Evolutionary conservation across 208 protist species (phyloP), one percentile per base, ranked within the genome.

Genomic region (Leishmania guyanensis): DNA sequence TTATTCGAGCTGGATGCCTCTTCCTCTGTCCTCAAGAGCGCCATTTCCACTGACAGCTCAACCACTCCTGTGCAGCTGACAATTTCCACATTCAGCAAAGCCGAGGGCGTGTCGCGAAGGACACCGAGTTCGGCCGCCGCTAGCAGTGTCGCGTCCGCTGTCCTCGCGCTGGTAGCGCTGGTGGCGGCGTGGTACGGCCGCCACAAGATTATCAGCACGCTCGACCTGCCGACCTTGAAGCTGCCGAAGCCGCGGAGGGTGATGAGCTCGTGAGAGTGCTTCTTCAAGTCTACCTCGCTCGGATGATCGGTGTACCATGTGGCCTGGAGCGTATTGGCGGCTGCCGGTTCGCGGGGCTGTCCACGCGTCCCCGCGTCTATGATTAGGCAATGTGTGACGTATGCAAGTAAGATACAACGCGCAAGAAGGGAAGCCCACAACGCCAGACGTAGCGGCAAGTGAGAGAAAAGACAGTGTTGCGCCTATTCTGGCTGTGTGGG

Each of bases 181-280:
- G 75, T 86, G 50, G 65, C 72, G 4, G 80, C 81, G 50, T 90
- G 86, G 83, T 64, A 78, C 22, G 81, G 81, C 22, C 90, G 92
- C 8, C 77, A 91, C 65, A 71, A 68, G 36, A 48, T 93, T 29
- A 60, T 91, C 70, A 72, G 75, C 8, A 16, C 86, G 26, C 79
- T 92, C 48, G 86, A 91, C 51, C 50, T 91, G 39, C 81, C 83
- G 12, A 66, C 53, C 16, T 33, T 89, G 29, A 90, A 89, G 84
- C 48, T 86, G 3, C 90, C 89, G 22, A 92, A 90, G 82, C 83
- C 56, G 64, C 86, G 85, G 58, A 87, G 81, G 60, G 72, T 92
- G 74, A 84, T 93, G 83, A 58, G 39, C 54, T 75, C 73, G 72
- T 87, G 70, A 50, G 36, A 8, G 14, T 60, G n/a, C 29, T 76